phyloP scores from a whole-genome alignment of 192 early-diverging fungal species.

The Coemansia sp. region DNA sequence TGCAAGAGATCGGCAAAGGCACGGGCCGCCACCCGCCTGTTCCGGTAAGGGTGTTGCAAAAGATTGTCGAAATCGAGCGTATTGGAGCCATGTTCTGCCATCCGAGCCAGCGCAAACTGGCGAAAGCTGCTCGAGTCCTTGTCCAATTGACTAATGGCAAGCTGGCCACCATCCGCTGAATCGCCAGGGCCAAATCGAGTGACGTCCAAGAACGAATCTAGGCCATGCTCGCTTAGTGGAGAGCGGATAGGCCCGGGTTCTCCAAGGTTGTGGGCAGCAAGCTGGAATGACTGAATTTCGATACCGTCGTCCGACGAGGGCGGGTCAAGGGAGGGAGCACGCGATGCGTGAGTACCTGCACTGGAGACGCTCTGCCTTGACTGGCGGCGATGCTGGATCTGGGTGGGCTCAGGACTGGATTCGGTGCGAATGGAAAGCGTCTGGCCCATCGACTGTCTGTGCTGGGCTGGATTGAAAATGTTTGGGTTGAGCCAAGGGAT shows the following conservation, averaged over 20 bases:
- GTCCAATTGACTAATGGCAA: slow-evolving; percentile 1
- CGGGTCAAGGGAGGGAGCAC: slow-evolving; percentile 31
- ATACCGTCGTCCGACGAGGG: slow-evolving; percentile 37
- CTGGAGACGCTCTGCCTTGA: slow-evolving; percentile 5
- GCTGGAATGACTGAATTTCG: slow-evolving; percentile 44
- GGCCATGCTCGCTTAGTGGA: slow-evolving; percentile 13
- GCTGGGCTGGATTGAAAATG: slow-evolving; percentile 6
- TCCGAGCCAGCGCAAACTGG: slow-evolving; percentile 24
- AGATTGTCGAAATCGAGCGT: slow-evolving; percentile 26
- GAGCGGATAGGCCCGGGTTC: neutral
- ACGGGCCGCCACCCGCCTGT: slow-evolving; percentile 40
- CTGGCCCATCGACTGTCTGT: slow-evolving; percentile 7
- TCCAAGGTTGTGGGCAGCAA: slow-evolving; percentile 22
- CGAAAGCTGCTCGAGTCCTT: slow-evolving; percentile 35
- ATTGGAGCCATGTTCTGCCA: slow-evolving; percentile 11
- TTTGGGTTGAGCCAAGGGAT: slow-evolving; percentile 51
- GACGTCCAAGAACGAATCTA: slow-evolving; percentile 45
- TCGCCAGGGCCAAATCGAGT: neutral
- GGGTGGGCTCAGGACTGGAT: slow-evolving; percentile 21
- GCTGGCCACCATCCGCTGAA: neutral
- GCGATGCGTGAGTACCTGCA: slow-evolving; percentile 26
- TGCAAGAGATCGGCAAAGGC: slow-evolving; percentile 50
- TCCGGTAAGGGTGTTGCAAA: slow-evolving; percentile 24
- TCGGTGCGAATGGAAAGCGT: slow-evolving; percentile 25
- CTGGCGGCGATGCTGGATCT: neutral